Evolutionary conservation across 2,329 filamentous ascomycete species (phyloP).

Genomic region (Aureobasidium sp.): DNA sequence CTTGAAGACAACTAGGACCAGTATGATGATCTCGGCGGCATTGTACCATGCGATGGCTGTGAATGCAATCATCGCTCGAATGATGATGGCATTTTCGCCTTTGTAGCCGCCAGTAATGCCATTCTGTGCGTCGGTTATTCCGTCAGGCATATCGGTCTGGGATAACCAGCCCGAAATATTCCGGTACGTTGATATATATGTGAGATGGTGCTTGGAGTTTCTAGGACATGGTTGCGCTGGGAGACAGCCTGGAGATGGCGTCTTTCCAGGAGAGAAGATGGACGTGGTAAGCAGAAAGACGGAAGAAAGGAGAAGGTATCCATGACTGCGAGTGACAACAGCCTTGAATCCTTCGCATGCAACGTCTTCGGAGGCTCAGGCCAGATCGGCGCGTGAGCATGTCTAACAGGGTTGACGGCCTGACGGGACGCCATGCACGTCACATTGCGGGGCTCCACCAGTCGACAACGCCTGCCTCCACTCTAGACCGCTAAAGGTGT

Average conservation of each 20-base stretch:
- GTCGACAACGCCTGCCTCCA: neutral
- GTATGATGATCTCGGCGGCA: slow-evolving; percentile 36
- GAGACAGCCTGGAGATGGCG: neutral
- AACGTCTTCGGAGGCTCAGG: neutral
- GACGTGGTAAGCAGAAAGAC: neutral
- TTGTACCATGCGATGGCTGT: slow-evolving; percentile 29
- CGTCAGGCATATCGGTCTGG: neutral
- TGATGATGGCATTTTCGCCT: slow-evolving; percentile 19
- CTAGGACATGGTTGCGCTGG: neutral
- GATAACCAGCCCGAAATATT: neutral
- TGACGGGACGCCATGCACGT: neutral
- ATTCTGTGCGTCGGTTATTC: slow-evolving; percentile 2
- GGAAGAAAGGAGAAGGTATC: neutral
- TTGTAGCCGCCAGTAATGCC: slow-evolving; percentile 17
- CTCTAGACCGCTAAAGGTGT: neutral
- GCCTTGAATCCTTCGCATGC: slow-evolving; percentile 3
- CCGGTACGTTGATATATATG: neutral
- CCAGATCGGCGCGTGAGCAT: neutral
- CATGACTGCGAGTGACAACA: neutral
- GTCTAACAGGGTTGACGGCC: neutral
- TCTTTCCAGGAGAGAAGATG: too few relatives aligned
- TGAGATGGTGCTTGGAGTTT: neutral
- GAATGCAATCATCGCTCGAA: slow-evolving; percentile 24
- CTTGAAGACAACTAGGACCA: slow-evolving; percentile 41
- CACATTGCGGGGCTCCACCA: slow-evolving; percentile 2